Base-by-base conservation (phyloP, 306 rosid genomes). In the Rosa rugosa region DNA sequence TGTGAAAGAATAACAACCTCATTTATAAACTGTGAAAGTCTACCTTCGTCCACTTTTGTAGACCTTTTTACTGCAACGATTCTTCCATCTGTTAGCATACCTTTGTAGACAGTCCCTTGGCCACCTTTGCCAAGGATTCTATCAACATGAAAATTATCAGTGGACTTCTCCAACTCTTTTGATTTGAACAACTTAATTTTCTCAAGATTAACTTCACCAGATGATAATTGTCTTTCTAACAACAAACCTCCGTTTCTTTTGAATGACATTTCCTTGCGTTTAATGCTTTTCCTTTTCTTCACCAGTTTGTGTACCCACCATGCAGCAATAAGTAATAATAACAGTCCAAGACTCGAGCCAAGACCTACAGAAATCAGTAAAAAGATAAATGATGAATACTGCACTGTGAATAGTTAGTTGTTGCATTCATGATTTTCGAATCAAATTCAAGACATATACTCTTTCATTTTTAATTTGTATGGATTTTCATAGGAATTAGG, bases 81-180 rank as follows among this genome's bases (percentile, higher is more conserved):
- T 51, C 38, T 75, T 45, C 80, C 84, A 22, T 80, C 75, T 7
- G 56, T 2, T 8, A 78, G 22, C 77, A 73, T 54, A 6, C 78
- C 78, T 16, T 75, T 75, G 70, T 75, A 75, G 6, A 75, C 78
- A 16, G 82, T 79, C 12, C 84, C 84, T 34, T 81, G 77, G 36
- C 84, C 73, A 46, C 84, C 84, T 1, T 76, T 60, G 10, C 80
- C 80, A 17, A 75, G 59, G 57, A 73, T 80, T 80, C 83, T 73
- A 36, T 73, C 64, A 0, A 12, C 23, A 12, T 51, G 69, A 20
- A 80, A 80, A 23, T 42, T 54, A 53, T 80, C 83, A 0, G 83
- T 80, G 38, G 83, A 69, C 69, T 73, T 80, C 59, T 73, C 60
- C 20, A 77, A 77, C 49, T 77, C 80, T n/a, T 65, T n/a, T 22